Evolutionary conservation across 2,329 filamentous ascomycete genomes (phyloP), one percentile per base, ranked within the genome.

Genomic region (Sporothrix curviconia): DNA sequence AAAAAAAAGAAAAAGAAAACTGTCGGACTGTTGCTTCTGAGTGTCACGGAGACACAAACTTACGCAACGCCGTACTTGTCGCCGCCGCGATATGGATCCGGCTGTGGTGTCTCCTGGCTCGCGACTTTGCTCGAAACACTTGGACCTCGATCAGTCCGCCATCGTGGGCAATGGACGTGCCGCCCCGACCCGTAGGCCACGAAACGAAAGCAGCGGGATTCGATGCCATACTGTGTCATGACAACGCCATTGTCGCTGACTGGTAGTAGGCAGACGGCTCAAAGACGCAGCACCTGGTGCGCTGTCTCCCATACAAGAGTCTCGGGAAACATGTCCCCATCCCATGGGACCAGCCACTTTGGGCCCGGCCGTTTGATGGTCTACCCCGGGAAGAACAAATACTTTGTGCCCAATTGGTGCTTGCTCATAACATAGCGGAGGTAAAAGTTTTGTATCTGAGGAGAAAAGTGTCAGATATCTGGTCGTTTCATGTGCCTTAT

Each of bases 311-410:
- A n/a, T n/a, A 43, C 78, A 71, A 39, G 70, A 71, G 7, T 78
- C 76, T 7, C 65, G 64, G 2, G 65, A 63, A 75, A 66, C n/a
- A n/a, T n/a, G 56, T 79, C 71, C 19, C 76, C 71, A 2, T 81
- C 80, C 76, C 79, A 84, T 3, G 75, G 77, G 3, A 76, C 71
- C n/a, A n/a, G n/a, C n/a, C n/a, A n/a, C n/a, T n/a, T n/a, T n/a
- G n/a, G n/a, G n/a, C n/a, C n/a, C n/a, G n/a, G n/a, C n/a, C n/a
- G n/a, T n/a, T n/a, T n/a, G n/a, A n/a, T n/a, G n/a, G n/a, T n/a
- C n/a, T n/a, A n/a, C n/a, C n/a, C n/a, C n/a, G n/a, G 82, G 68
- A 83, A 83, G 67, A 78, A 80, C 9, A 82, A 65, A 60, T 74
- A 76, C 54, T 65, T n/a, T 68, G 39, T 71, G 67, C 17, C 65